Base-by-base conservation (phyloP, 441 rosid genomes). In the Bocquillonia castaneifolia region DNA sequence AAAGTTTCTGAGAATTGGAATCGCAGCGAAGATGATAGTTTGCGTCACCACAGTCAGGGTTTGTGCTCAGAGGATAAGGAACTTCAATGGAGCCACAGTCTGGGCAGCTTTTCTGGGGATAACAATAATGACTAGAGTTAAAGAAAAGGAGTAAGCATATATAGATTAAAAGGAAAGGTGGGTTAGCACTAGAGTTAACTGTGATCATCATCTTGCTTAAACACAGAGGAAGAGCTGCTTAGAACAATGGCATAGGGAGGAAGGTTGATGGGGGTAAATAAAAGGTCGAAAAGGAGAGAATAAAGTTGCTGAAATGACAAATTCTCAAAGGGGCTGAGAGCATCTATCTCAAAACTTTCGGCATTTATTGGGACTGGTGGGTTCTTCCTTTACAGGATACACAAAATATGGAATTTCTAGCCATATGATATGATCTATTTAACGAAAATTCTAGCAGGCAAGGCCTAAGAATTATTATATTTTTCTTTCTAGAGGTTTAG, bases 11-110 rank as follows among this genome's bases (percentile, higher is more conserved):
- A 26, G 84, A 59, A 20, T 20, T 53, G 5, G 70, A 36, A 58
- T 83, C 85, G 31, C 90, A 85, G 10, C 74, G 85, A 51, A 87
- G 77, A 57, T 76, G 74, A 53, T 87, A 87, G 48, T 71, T 39
- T 1, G 81, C 81, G 42, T 87, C 81, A 42, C 92, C 92, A 31
- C 92, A 87, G 32, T 47, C 14, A 36, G 87, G 77, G 48, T 59
- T 52, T 22, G 90, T 87, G 80, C 93, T 88, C 6, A 88, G 76
- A 28, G 90, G 90, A 66, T 85, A 87, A 25, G 90, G 87, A 34
- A 87, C 76, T 25, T 71, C 60, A 3, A 75, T 59, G 63, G 76
- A 55, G 23, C 92, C 88, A 64, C 90, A 84, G 76, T 66, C 80
- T 18, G 85, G 84, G 73, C 88, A 83, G 13, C 68, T 67, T 60